Evolutionary conservation across 306 rosid species (phyloP).

Genomic region (Trifolium subterraneum): DNA sequence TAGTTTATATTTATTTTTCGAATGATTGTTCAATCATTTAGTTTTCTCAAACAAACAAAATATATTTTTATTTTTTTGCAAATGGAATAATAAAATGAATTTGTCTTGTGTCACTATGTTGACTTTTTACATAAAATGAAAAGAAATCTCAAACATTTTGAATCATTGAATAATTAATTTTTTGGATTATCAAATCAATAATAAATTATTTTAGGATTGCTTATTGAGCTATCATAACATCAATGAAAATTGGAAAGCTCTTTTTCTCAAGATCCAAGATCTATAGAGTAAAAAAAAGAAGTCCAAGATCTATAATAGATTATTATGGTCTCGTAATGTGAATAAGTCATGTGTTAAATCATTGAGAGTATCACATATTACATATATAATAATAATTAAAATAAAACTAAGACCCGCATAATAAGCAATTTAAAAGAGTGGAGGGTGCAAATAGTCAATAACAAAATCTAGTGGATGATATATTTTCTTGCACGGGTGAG

Average conservation of each 20-base stretch:
- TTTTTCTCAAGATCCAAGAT: constrained; percentile 23
- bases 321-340: constrained; percentile 42
- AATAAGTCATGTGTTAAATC: constrained; percentile 49
- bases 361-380: constrained; percentile 43
- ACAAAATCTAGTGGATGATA: constrained; percentile 34
- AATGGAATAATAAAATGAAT: neutral
- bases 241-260: constrained; percentile 16
- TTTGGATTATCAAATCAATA: too few species aligned
- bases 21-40: constrained; percentile 9
- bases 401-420: constrained; percentile 8
- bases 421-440: constrained; percentile 9
- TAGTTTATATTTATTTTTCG: neutral
- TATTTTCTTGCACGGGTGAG: constrained; percentile 41
- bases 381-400: too few species aligned
- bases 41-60: constrained; percentile 6
- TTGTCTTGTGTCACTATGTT: constrained; percentile 6
- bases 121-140: neutral
- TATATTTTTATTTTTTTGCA: neutral
- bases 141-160: neutral
- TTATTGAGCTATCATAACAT: neutral
- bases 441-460: constrained; percentile 35
- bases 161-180: neutral
- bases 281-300: neutral
- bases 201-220: neutral
- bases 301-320: constrained; percentile 25